Base-by-base conservation (phyloP, 169 alveolate genomes). In the Babesia sp. region DNA sequence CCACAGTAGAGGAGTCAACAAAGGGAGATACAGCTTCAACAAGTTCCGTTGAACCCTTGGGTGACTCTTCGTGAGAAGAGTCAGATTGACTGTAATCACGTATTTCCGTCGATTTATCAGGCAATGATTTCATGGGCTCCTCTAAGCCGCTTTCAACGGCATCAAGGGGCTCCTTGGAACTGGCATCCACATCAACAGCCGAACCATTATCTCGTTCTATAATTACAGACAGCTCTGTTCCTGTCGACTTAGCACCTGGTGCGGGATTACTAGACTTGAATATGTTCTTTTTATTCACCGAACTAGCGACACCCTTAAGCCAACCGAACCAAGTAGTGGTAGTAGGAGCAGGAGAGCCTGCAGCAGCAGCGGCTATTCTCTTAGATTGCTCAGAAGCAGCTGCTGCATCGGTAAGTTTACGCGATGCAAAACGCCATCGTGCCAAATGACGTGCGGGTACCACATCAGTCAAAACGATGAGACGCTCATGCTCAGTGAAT, bases 361-460 rank as follows among this genome's bases (percentile, higher is more conserved):
- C 18, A 14, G 12, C 20, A 14, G 56, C 56, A 50, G 39, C 9
- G 80, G 84, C 51, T 9, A 24, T 24, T 24, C 64, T 75, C 31
- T 60, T 54, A 34, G 56, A 45, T 18, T 45, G 34, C 6, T 72
- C 66, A 45, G 85, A 5, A 73, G 82, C 68, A 34, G 79, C 81
- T 46, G 77, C 36, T 61, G 79, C 59, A 59, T 67, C 77, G 53
- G 69, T 68, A 56, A 84, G 53, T 67, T 85, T 48, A 34, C 56
- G 70, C 73, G 94, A 86, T 3, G 86, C 91, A 50, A 82, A 61
- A 28, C 92, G 76, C 95, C 95, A 91, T 53, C 90, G 83, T 16
- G 95, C 95, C 44, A 91, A 80, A 71, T 91, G 93, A 7, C 95
- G 53, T 22, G 90, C 91, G 41, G 93, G 93, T 14, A 90, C 91